Evolutionary conservation across 805 yeast genomes (phyloP).

Genomic region (Ascoidea asiatica): DNA sequence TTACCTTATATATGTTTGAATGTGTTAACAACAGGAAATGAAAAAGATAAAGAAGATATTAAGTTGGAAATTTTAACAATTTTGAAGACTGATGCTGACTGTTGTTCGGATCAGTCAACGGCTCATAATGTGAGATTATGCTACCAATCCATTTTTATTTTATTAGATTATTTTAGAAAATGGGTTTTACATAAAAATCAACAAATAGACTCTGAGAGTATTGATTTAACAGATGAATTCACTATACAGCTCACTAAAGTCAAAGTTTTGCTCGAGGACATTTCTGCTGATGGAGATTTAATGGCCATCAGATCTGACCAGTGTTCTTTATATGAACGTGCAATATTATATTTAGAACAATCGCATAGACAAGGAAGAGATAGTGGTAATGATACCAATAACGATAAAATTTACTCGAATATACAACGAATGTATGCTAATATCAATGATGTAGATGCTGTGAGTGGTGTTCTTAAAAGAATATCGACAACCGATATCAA

Average conservation of each 20-base stretch:
- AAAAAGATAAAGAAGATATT: conserved; percentile 29
- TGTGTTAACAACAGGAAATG: conserved; percentile 34
- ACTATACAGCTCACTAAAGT: conserved; percentile 22
- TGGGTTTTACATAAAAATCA: conserved; percentile 42
- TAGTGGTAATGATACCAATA: conserved; percentile 8
- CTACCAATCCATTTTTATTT: conserved; percentile 61
- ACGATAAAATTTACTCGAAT: conserved; percentile 21
- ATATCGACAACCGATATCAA: conserved; percentile 56
- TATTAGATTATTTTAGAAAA: conserved; percentile 72
- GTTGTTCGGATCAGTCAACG: conserved; percentile 32
- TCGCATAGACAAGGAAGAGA: conserved; percentile 31
- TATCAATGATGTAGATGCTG: conserved; percentile 79
- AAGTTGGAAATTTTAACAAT: conserved; percentile 47
- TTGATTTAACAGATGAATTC: conserved; percentile 16
- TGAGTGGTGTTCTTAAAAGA: conserved; percentile 71
- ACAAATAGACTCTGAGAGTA: conserved; percentile 13
- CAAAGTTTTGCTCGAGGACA: conserved; percentile 31
- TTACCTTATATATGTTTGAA: conserved; percentile 67
- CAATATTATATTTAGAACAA: conserved; percentile 75
- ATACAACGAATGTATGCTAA: conserved; percentile 76
- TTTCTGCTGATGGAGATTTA: conserved; percentile 57
- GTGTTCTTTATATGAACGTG: conserved; percentile 76
- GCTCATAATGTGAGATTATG: conserved; percentile 50
- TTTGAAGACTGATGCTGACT: conserved; percentile 31
- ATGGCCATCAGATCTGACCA: conserved; percentile 72